Evolutionary conservation across 2,329 filamentous ascomycete genomes (phyloP).

Genomic region (Trichothecium roseum): DNA sequence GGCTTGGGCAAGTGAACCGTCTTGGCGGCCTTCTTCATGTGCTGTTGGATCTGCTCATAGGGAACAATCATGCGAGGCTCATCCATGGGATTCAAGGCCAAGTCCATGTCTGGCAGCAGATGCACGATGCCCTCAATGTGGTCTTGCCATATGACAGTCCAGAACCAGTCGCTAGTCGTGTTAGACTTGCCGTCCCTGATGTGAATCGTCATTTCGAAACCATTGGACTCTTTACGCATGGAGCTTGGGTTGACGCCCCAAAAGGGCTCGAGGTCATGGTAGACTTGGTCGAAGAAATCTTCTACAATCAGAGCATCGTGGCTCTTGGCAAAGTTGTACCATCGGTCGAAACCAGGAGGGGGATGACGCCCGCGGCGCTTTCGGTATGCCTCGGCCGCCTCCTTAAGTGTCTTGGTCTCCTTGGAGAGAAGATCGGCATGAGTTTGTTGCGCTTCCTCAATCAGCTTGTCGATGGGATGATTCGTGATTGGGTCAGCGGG

Average conservation of each 20-base stretch:
- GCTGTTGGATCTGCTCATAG: constrained; percentile 48
- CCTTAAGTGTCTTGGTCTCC: constrained; percentile 38
- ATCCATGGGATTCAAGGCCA: constrained; percentile 57
- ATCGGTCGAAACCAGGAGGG: constrained; percentile 51
- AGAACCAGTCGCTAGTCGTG: constrained; percentile 44
- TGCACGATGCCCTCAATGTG: constrained; percentile 42
- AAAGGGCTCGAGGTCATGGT: constrained; percentile 49
- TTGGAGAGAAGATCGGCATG: constrained; percentile 28
- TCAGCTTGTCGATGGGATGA: constrained; percentile 44
- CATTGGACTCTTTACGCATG: constrained; percentile 40
- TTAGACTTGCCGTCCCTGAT: constrained; percentile 42
- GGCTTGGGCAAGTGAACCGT: constrained; percentile 31
- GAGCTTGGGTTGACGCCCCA: constrained; percentile 38
- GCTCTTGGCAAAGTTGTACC: constrained; percentile 45
- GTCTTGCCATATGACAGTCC: constrained; percentile 45
- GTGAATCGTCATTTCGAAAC: constrained; percentile 52
- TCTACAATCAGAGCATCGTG: constrained; percentile 47
- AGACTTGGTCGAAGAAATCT: constrained; percentile 54
- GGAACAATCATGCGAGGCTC: constrained; percentile 54
- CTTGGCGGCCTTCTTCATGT: constrained; percentile 41
- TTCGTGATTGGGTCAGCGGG: neutral
- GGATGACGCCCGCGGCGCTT: constrained; percentile 48
- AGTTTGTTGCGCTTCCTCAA: constrained; percentile 31
- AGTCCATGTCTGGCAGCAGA: constrained; percentile 55
- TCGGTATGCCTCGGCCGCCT: constrained; percentile 48